Percentiles rank a stretch among this genome's conserved stretches.
Evolutionary conservation across 176 grass and related monocot species (phyloP).

Genomic region (Thalia dealbata): DNA sequence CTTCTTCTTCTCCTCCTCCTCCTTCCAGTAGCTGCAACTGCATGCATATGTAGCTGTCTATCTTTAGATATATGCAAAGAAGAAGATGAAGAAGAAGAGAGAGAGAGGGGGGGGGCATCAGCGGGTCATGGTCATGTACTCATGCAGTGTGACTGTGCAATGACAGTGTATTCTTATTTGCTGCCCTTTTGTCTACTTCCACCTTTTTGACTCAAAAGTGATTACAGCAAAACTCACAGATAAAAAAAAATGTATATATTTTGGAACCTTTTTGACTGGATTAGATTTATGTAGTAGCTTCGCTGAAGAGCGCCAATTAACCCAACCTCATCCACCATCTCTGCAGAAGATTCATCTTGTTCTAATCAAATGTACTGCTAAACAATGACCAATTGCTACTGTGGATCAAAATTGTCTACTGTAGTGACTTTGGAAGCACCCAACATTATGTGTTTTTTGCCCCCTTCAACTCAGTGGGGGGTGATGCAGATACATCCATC

Average conservation of each 20-base stretch:
- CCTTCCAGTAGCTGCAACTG: no score
- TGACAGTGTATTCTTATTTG: neutral
- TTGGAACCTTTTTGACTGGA: conserved; percentile 2
- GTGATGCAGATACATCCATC: neutral
- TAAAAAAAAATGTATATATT: no score
- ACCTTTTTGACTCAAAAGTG: conserved; percentile 9
- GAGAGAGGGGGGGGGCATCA: neutral
- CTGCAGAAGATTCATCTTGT: no score
- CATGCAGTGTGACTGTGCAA: neutral
- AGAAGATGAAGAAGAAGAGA: neutral
- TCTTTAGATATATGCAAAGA: no score
- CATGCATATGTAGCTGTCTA: no score
- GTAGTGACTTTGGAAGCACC: neutral
- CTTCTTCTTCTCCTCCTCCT: no score
- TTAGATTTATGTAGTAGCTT: neutral
- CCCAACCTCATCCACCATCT: no score
- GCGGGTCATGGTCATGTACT: neutral
- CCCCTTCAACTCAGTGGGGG: neutral
- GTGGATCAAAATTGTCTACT: neutral
- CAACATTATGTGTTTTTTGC: neutral
- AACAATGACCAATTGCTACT: no score
- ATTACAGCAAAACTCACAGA: neutral
- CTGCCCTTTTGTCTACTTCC: neutral
- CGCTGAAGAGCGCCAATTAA: no score
- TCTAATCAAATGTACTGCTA: no score